Conservation (phyloP, 1,284 basidiomycete species). For the Pyrrhoderma noxium region DNA sequence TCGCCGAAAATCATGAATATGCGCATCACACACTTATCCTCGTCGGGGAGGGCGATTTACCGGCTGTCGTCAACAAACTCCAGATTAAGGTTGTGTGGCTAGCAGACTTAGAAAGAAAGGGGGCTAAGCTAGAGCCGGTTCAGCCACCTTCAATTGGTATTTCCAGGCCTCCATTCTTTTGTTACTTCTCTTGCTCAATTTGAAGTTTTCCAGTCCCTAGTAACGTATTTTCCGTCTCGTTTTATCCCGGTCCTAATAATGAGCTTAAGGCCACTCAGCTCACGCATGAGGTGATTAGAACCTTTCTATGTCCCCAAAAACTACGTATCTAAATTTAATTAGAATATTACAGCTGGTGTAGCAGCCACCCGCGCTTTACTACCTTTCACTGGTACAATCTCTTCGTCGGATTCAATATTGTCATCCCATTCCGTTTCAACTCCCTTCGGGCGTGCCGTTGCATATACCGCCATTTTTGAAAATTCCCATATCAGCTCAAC, state of each 20-base stretch:
- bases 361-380: constrained; percentile 60
- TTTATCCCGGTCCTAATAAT: constrained; percentile 47
- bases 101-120: constrained; percentile 58
- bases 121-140: constrained; percentile 29
- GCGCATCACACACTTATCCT: constrained; percentile 55
- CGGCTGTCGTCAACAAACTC: constrained; percentile 34
- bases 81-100: constrained; percentile 50
- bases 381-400: constrained; percentile 52
- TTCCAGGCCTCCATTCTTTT: not conserved
- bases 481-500: constrained; percentile 64
- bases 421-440: constrained; percentile 66
- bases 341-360: constrained; percentile 75
- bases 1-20: constrained; percentile 49
- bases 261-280: constrained; percentile 54
- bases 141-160: constrained; percentile 2
- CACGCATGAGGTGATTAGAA: constrained; percentile 42
- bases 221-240: constrained; percentile 61
- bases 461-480: constrained; percentile 69
- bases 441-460: constrained; percentile 63
- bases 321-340: constrained; percentile 26
- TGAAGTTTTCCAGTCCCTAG: constrained; percentile 44
- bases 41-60: constrained; percentile 47
- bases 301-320: constrained; percentile 51
- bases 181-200: not conserved
- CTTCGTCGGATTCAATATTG: constrained; percentile 61